These are phyloP conservation scores for Voacanga thouarsii DNA, from an alignment of 257 asterid genomes.

Conservation along the genomic window DNA sequence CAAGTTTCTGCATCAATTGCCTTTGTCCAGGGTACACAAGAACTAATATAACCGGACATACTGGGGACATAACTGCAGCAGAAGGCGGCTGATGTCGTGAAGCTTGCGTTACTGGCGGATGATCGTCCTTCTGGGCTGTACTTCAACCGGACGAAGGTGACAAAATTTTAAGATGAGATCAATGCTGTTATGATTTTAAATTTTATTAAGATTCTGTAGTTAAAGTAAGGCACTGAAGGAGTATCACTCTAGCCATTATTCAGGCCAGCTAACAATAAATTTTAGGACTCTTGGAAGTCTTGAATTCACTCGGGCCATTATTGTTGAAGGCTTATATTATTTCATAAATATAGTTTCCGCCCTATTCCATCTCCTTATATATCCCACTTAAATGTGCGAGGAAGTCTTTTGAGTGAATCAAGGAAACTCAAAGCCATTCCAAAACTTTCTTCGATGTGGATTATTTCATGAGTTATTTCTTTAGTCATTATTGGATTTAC, in stretches of 20 bases:
- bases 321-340: too few relatives aligned
- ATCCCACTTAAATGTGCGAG: too few relatives aligned
- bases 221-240: neutral
- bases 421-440: too few relatives aligned
- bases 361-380: too few relatives aligned
- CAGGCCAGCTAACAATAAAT: neutral
- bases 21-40: slow-evolving; percentile 51
- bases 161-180: slow-evolving; percentile 17
- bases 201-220: neutral
- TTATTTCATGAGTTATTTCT: too few relatives aligned
- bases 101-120: slow-evolving; percentile 36
- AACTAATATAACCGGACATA: slow-evolving; percentile 38
- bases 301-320: too few relatives aligned
- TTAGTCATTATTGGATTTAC: too few relatives aligned
- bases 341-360: too few relatives aligned
- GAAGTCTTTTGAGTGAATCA: too few relatives aligned
- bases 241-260: neutral
- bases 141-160: slow-evolving; percentile 16
- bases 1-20: slow-evolving; percentile 29
- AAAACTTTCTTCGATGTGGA: too few relatives aligned
- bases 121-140: slow-evolving; percentile 46
- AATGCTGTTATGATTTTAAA: neutral
- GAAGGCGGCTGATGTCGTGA: slow-evolving; percentile 53
- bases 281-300: neutral
- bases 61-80: slow-evolving; percentile 24